phyloP scores from a whole-genome alignment of 2,329 filamentous ascomycete species.

The Lasiodiplodia sp. region DNA sequence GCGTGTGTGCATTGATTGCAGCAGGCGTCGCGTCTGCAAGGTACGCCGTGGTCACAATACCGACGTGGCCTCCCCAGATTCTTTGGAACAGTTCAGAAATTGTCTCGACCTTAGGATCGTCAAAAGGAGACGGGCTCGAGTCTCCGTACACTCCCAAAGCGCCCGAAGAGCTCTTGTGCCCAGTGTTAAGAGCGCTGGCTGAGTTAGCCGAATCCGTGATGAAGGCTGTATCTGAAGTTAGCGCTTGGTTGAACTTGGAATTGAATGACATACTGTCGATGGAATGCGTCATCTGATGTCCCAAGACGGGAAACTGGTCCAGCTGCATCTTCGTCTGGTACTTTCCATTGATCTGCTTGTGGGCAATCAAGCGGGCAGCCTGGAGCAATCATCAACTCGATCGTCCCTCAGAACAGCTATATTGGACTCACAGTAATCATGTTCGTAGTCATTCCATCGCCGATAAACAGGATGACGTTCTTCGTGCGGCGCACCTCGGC shows the following conservation, averaged over 20 bases:
- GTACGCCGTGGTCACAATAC: no score
- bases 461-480: slow-evolving; percentile 87
- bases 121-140: slow-evolving; percentile 74
- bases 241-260: no score
- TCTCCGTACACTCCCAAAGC: slow-evolving; percentile 83
- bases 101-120: no score
- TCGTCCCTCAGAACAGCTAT: slow-evolving; percentile 26
- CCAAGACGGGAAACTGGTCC: slow-evolving; percentile 84
- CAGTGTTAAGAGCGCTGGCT: slow-evolving; percentile 80
- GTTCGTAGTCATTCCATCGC: slow-evolving; percentile 73
- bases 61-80: no score
- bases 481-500: slow-evolving; percentile 76
- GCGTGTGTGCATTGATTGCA: slow-evolving; percentile 65
- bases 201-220: slow-evolving; percentile 90
- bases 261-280: no score
- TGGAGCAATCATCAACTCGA: neutral
- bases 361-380: slow-evolving; percentile 79
- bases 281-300: slow-evolving; percentile 88
- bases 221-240: no score
- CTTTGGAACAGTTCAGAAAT: no score
- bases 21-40: slow-evolving; percentile 85
- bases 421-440: slow-evolving; percentile 65
- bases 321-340: slow-evolving; percentile 78
- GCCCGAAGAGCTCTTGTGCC: slow-evolving; percentile 85
- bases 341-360: slow-evolving; percentile 84